Conservation (phyloP, 495 filamentous ascomycete genomes). For the Penicillium lividum region DNA sequence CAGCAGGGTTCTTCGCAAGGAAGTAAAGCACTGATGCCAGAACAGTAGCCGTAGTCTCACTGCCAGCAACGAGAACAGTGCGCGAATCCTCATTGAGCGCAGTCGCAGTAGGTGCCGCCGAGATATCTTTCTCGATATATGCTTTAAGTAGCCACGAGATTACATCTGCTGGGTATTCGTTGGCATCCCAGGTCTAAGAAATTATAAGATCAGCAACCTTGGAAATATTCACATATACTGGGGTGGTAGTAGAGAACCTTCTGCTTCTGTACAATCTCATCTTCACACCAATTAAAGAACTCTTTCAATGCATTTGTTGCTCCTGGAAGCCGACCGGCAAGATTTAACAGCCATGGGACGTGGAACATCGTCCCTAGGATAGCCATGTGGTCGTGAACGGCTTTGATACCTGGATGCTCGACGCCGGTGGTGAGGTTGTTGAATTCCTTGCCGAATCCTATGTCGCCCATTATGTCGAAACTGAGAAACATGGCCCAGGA, state of each 20-base stretch:
- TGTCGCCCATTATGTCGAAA: constrained; percentile 21
- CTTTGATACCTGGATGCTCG: constrained; percentile 57
- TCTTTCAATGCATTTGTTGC: not conserved
- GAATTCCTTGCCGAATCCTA: constrained; percentile 20
- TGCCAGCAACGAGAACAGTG: not conserved
- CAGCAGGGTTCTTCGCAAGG: not conserved
- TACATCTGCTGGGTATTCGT: constrained; percentile 1
- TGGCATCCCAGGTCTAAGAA: not conserved
- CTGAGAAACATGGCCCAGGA: constrained; percentile 17
- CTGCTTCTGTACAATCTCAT: not conserved
- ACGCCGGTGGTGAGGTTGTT: constrained; percentile 15
- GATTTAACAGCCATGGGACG: constrained; percentile 1
- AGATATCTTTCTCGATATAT: not conserved
- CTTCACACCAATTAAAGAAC: constrained; percentile 8
- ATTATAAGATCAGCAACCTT: no score
- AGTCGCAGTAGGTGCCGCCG: not conserved
- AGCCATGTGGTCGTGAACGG: constrained; percentile 20
- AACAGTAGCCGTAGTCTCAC: not conserved
- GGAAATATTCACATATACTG: no score
- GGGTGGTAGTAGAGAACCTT: not conserved
- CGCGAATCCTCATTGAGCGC: constrained; percentile 1
- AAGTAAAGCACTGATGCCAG: not conserved
- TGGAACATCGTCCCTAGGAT: not conserved
- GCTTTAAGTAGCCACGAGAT: constrained; percentile 13
- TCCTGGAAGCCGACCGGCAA: not conserved